Conservation (phyloP, 2,329 filamentous ascomycete species). For the Diplocarpon mali region DNA sequence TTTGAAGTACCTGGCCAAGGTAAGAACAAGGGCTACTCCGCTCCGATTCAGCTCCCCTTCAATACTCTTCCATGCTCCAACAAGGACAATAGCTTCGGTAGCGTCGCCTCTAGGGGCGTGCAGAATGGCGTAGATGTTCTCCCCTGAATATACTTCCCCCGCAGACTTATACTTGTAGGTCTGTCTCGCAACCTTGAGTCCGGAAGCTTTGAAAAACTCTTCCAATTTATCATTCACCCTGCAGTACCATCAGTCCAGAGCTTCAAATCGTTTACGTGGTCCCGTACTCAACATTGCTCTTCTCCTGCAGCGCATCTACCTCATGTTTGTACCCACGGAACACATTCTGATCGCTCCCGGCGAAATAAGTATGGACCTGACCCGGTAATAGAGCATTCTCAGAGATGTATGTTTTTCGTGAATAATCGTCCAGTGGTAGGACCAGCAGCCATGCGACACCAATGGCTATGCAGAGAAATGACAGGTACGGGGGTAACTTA, state of each 20-base stretch:
- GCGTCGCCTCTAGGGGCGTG: constrained; percentile 92
- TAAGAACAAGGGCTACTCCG: constrained; percentile 76
- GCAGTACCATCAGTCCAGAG: constrained; percentile 6
- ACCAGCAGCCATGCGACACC: constrained; percentile 85
- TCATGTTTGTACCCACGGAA: constrained; percentile 86
- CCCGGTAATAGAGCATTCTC: constrained; percentile 93
- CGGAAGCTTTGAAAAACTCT: constrained; percentile 63
- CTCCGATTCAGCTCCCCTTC: constrained; percentile 71
- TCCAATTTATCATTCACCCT: constrained; percentile 62
- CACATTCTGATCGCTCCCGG: constrained; percentile 89
- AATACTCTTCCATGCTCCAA: constrained; percentile 80
- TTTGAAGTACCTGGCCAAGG: constrained; percentile 89
- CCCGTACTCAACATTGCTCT: constrained; percentile 41
- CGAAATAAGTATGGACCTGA: constrained; percentile 96
- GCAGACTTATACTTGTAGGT: constrained; percentile 77
- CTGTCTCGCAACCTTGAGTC: constrained; percentile 80
- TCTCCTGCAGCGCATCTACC: constrained; percentile 50
- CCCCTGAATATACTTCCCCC: constrained; percentile 61
- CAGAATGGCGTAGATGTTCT: constrained; percentile 89
- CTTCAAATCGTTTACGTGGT: not conserved
- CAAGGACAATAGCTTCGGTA: constrained; percentile 89
- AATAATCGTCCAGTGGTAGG: constrained; percentile 83
- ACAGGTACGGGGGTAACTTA: constrained; percentile 78
- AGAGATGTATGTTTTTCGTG: constrained; percentile 86
- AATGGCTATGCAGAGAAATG: constrained; percentile 70